Conservation (phyloP, 1,284 basidiomycete genomes). For the Acaromyces ingoldii region DNA sequence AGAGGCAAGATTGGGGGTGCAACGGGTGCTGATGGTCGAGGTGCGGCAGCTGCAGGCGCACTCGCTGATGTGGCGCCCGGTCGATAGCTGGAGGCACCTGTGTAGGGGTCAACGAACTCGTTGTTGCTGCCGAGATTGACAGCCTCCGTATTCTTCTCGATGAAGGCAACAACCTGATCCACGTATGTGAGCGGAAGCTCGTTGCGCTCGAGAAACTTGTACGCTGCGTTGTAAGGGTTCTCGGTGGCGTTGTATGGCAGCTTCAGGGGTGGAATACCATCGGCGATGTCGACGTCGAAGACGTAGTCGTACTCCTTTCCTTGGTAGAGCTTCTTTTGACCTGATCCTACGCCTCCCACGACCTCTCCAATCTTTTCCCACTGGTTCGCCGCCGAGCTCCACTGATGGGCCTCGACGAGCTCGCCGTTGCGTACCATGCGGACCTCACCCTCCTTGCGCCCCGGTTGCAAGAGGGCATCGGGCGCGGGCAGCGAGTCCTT, state of each 20-base stretch:
- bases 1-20: conserved; percentile 28
- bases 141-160: conserved; percentile 76
- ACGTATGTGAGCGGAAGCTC: conserved; percentile 76
- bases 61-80: conserved; percentile 30
- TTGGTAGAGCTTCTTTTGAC: conserved; percentile 74
- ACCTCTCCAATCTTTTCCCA: conserved; percentile 97
- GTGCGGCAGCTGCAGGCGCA: conserved; percentile 29
- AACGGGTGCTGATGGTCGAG: conserved; percentile 49
- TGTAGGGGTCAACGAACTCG: conserved; percentile 82
- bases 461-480: conserved; percentile 69
- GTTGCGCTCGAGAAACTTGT: conserved; percentile 77
- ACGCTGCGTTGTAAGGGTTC: conserved; percentile 84
- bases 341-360: conserved; percentile 83
- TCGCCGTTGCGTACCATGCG: conserved; percentile 61
- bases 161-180: conserved; percentile 88
- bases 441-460: conserved; percentile 84
- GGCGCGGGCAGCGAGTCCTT: conserved; percentile 76
- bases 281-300: conserved; percentile 93
- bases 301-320: conserved; percentile 98
- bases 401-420: conserved; percentile 53
- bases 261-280: conserved; percentile 86
- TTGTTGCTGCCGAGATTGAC: conserved; percentile 63
- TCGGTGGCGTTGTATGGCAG: conserved; percentile 81
- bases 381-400: conserved; percentile 64
- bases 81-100: conserved; percentile 68